These are phyloP conservation scores for Paspalum notatum DNA, from an alignment of 176 grass and related monocot species.

Conservation along the genomic window DNA sequence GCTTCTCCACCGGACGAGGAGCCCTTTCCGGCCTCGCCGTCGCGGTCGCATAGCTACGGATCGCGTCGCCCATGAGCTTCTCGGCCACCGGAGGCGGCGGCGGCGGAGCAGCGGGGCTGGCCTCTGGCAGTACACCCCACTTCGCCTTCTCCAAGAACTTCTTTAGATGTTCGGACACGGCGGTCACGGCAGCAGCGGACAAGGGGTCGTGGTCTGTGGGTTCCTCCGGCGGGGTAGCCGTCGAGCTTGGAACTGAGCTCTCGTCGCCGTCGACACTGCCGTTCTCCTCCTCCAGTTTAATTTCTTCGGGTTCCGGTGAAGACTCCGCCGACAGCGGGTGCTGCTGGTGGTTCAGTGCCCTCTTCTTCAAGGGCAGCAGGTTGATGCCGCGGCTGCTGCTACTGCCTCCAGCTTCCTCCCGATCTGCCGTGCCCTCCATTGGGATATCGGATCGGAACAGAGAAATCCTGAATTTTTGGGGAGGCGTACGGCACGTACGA, in stretches of 20 bases:
- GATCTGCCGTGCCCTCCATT: neutral
- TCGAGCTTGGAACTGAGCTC: neutral
- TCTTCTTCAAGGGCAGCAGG: slow-evolving; percentile 45
- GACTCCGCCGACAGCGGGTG: no score
- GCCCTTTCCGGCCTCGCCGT: no score
- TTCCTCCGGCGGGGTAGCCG: neutral
- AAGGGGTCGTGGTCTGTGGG: neutral
- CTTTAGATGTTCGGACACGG: no score
- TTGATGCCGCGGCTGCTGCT: neutral
- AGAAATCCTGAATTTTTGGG: no score
- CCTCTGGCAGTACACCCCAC: neutral
- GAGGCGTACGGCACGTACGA: no score
- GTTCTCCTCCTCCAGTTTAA: neutral
- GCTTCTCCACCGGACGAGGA: neutral
- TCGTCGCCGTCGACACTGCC: neutral
- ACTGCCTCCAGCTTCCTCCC: neutral
- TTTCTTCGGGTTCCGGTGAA: neutral
- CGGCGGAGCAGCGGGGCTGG: neutral
- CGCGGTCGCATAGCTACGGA: neutral
- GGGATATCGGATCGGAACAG: no score
- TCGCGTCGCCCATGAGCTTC: slow-evolving; percentile 4
- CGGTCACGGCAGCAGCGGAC: no score
- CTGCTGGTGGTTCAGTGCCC: neutral
- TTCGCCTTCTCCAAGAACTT: neutral
- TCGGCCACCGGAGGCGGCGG: neutral